phyloP scores from a whole-genome alignment of 768 basidiomycete genomes.

The Boletus rex-veris region DNA sequence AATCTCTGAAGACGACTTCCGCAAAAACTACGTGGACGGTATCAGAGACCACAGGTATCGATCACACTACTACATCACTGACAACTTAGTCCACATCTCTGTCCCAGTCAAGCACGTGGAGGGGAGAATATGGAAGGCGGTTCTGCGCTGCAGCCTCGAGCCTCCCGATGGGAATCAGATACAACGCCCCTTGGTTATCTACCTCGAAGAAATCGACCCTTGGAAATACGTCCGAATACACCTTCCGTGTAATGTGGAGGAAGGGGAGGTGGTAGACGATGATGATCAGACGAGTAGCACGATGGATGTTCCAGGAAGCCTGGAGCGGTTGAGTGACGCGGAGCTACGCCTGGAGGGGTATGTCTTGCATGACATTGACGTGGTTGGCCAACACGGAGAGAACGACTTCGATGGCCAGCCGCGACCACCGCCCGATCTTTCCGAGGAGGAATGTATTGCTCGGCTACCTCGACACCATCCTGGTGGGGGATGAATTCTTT shows the following conservation, averaged over 20 bases:
- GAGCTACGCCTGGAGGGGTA: slow-evolving; percentile 13
- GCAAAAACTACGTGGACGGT: slow-evolving; percentile 15
- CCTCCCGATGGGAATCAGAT: slow-evolving; percentile 2
- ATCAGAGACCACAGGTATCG: slow-evolving; percentile 13
- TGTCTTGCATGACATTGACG: slow-evolving; percentile 7
- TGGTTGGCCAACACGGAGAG: slow-evolving; percentile 5
- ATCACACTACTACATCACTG: slow-evolving; percentile 15
- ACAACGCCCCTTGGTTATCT: slow-evolving; percentile 23
- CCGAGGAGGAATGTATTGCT: slow-evolving; percentile 18
- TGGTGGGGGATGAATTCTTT: not conserved
- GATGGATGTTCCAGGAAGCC: slow-evolving; percentile 13
- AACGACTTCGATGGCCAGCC: not conserved
- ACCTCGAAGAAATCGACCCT: slow-evolving; percentile 15
- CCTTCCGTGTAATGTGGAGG: not conserved
- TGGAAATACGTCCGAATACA: slow-evolving; percentile 17
- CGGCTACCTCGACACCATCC: slow-evolving; percentile 18
- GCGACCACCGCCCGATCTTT: not conserved
- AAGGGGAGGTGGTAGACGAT: not conserved
- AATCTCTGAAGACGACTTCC: slow-evolving; percentile 19
- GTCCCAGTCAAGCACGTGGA: slow-evolving; percentile 17
- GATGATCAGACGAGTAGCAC: not conserved
- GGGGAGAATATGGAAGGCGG: slow-evolving; percentile 17
- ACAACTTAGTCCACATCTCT: slow-evolving; percentile 20
- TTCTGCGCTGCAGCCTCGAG: slow-evolving; percentile 25
- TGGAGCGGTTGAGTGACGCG: slow-evolving; percentile 15